phyloP scores from a whole-genome alignment of 805 yeast species.

The Candida stauntonica region DNA sequence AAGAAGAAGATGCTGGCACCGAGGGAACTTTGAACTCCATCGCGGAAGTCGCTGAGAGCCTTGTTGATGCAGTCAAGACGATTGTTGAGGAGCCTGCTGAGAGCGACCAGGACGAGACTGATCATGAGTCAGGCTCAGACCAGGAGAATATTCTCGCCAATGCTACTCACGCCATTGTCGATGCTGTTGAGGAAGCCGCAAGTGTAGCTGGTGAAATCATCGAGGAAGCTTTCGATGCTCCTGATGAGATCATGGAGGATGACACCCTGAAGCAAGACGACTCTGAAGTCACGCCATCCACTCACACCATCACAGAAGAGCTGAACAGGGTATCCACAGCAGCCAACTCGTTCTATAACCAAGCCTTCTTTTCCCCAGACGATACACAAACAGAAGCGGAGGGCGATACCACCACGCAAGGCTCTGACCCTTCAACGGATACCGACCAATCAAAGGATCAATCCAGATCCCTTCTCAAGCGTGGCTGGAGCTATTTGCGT shows the following conservation, averaged over 20 bases:
- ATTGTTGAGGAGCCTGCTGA: not conserved
- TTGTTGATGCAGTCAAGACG: not conserved
- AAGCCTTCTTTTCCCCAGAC: slow-evolving; percentile 7
- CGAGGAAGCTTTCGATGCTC: slow-evolving; percentile 1
- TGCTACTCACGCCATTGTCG: not conserved
- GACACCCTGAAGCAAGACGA: not conserved
- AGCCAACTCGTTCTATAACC: slow-evolving; percentile 1
- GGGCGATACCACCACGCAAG: too few relatives aligned
- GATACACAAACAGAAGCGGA: not conserved
- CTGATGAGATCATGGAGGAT: not conserved
- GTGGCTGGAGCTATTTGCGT: slow-evolving; percentile 4
- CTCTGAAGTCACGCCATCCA: not conserved
- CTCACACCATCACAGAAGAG: not conserved
- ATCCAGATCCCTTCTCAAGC: slow-evolving; percentile 5
- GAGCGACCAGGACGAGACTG: not conserved
- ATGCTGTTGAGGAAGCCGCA: not conserved
- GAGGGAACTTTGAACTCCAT: too few relatives aligned
- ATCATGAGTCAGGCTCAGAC: not conserved
- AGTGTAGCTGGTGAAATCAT: slow-evolving; percentile 1
- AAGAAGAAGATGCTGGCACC: not conserved
- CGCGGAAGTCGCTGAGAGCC: not conserved
- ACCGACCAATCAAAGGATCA: too few relatives aligned
- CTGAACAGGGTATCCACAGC: not conserved
- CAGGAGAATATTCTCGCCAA: not conserved
- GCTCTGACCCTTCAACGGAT: too few relatives aligned